phyloP scores from a whole-genome alignment of 257 asterid genomes.

The Solanum pinnatisectum region DNA sequence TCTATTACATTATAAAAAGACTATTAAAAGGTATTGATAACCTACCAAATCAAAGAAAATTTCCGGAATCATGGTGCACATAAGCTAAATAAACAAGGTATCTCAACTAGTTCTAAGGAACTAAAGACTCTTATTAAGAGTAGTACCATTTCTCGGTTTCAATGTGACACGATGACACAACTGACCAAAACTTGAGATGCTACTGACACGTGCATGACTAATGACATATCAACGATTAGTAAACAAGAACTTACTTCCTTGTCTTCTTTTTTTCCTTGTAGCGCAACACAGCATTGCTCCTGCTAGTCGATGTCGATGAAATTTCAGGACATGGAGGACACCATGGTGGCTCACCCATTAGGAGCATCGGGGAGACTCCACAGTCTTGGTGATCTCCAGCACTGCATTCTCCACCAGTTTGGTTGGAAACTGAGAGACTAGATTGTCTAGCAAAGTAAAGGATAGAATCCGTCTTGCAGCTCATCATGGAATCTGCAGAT shows the following conservation, averaged over 20 bases:
- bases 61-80: neutral
- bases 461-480: constrained; percentile 84
- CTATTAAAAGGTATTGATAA: neutral
- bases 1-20: constrained; percentile 23
- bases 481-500: constrained; percentile 67
- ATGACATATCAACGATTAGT: neutral
- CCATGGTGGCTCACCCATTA: constrained; percentile 73
- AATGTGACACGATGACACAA: neutral
- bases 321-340: constrained; percentile 50
- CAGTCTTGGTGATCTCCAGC: constrained; percentile 62
- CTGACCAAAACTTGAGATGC: neutral
- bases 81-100: neutral
- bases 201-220: neutral
- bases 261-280: constrained; percentile 95
- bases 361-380: constrained; percentile 51
- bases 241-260: constrained; percentile 35
- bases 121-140: neutral
- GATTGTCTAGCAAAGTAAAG: constrained; percentile 40
- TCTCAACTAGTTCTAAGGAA: neutral
- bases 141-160: neutral
- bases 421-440: constrained; percentile 62
- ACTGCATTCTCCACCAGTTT: constrained; percentile 55
- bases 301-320: constrained; percentile 43
- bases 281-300: constrained; percentile 86
- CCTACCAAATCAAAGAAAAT: neutral